Percentiles rank a stretch among this genome's conserved stretches.
phyloP scores from a whole-genome alignment of 805 yeast genomes.

The Pichia sporocuriosa region DNA sequence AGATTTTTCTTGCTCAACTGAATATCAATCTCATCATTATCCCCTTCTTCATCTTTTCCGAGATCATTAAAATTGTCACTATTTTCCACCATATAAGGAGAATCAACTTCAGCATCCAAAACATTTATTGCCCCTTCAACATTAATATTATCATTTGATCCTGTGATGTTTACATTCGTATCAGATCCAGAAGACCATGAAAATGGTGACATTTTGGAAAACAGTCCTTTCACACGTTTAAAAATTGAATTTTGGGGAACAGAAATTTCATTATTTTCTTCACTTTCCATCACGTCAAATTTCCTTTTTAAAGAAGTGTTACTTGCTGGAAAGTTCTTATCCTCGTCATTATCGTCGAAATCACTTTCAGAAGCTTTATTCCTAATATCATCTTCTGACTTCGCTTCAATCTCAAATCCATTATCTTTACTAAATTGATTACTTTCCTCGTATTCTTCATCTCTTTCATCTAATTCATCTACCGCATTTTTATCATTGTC shows the following conservation, averaged over 20 bases:
- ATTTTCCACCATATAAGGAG: too few species aligned
- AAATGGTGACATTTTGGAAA: background rate
- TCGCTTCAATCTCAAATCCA: background rate
- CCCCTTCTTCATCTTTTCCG: too few species aligned
- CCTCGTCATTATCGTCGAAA: too few species aligned
- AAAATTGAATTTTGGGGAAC: background rate
- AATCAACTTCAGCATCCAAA: too few species aligned
- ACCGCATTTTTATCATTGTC: conserved; percentile 2
- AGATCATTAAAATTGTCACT: too few species aligned
- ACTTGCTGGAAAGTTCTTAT: too few species aligned
- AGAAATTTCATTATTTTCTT: background rate
- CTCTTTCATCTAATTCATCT: conserved; percentile 2
- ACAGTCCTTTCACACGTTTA: conserved; percentile 9
- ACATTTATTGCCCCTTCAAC: too few species aligned
- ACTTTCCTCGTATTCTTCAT: background rate
- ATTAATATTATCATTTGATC: too few species aligned
- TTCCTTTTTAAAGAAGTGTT: background rate
- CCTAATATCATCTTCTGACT: background rate
- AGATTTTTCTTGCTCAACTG: too few species aligned
- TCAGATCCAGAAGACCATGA: background rate
- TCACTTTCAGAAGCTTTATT: background rate
- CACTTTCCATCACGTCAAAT: background rate
- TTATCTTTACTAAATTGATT: too few species aligned
- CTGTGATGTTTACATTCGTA: background rate
- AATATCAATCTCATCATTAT: too few species aligned